Evolutionary conservation across 2,329 filamentous ascomycete species (phyloP).

Genomic region (Sporothrix pallida): DNA sequence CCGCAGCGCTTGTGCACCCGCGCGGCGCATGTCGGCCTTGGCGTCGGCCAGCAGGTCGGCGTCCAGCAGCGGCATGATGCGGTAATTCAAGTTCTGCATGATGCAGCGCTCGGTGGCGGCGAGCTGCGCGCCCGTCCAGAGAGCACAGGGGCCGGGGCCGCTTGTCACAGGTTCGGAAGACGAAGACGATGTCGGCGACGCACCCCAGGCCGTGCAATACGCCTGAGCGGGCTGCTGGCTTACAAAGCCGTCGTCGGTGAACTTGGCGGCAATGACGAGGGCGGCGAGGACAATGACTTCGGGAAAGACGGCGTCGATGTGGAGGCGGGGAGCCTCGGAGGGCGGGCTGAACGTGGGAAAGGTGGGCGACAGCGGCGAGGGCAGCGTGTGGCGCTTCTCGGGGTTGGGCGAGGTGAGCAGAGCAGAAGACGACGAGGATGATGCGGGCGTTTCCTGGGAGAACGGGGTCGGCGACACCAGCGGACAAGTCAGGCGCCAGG

Average conservation of each 20-base stretch:
- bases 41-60: conserved; percentile 63
- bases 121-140: conserved; percentile 67
- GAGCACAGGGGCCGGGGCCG: conserved; percentile 24
- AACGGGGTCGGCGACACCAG: conserved; percentile 41
- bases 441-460: no score
- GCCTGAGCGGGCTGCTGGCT: conserved; percentile 58
- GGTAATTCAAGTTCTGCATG: conserved; percentile 68
- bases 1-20: conserved; percentile 46
- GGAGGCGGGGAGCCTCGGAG: conserved; percentile 49
- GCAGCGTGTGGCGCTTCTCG: conserved; percentile 56
- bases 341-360: conserved; percentile 40
- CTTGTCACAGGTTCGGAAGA: background rate
- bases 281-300: conserved; percentile 69
- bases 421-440: background rate
- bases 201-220: conserved; percentile 62
- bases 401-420: background rate
- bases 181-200: background rate
- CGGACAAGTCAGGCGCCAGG: conserved; percentile 66
- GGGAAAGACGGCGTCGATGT: conserved; percentile 66
- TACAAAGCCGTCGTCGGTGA: conserved; percentile 66
- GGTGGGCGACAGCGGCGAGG: conserved; percentile 45
- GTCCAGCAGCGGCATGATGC: conserved; percentile 65
- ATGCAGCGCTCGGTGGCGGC: conserved; percentile 68
- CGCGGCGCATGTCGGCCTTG: conserved; percentile 68
- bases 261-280: conserved; percentile 69